Evolutionary conservation across 2,329 filamentous ascomycete genomes (phyloP).

Genomic region (Colletotrichum sp.): DNA sequence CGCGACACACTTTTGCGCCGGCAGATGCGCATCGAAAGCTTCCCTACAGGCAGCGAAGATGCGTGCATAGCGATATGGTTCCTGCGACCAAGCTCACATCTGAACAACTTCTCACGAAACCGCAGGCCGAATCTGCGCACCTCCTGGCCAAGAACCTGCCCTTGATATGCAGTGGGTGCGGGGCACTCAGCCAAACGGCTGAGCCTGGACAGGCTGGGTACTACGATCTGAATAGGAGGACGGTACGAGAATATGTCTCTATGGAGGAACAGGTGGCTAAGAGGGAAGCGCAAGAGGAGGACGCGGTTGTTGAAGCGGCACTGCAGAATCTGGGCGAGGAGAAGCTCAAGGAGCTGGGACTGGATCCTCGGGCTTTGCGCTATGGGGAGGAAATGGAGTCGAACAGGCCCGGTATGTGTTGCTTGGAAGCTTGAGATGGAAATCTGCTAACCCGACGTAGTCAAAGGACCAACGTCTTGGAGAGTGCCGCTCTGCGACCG

Average conservation of each 20-base stretch:
- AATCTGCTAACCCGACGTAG: not conserved
- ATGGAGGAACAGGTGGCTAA: slow-evolving; percentile 27
- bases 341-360: slow-evolving; percentile 48
- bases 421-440: not conserved
- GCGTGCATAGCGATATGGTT: slow-evolving; percentile 27
- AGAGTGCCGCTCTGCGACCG: slow-evolving; percentile 76
- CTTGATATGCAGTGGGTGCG: slow-evolving; percentile 66
- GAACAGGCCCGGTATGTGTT: not conserved
- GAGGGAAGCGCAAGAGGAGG: slow-evolving; percentile 34
- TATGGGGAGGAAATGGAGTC: slow-evolving; percentile 28
- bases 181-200: slow-evolving; percentile 64
- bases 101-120: not conserved
- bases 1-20: slow-evolving; percentile 21
- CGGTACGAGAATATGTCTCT: slow-evolving; percentile 53
- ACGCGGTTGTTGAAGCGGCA: slow-evolving; percentile 50
- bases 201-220: slow-evolving; percentile 58
- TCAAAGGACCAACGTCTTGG: not conserved
- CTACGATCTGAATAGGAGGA: slow-evolving; percentile 56
- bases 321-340: slow-evolving; percentile 46
- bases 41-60: slow-evolving; percentile 23
- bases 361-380: slow-evolving; percentile 46
- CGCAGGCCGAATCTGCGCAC: not conserved
- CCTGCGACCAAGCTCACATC: not conserved
- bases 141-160: slow-evolving; percentile 44
- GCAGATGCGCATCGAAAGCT: slow-evolving; percentile 9